Base-by-base conservation (phyloP, 345 rosid genomes). In the Euclidium syriacum region DNA sequence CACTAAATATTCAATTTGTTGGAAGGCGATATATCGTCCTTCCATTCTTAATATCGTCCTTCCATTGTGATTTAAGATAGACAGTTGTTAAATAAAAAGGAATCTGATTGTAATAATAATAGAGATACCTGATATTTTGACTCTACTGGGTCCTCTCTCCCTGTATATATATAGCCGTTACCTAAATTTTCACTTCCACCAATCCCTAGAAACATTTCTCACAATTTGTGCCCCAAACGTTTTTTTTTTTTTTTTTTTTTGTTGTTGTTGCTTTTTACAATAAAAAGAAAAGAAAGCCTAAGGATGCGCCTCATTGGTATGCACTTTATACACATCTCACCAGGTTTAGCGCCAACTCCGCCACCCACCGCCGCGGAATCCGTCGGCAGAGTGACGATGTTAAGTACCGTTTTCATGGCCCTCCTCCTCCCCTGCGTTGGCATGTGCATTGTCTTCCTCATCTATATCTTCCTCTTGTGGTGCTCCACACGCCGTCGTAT, bases 381-480 rank as follows among this genome's bases (percentile, higher is more conserved):
- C n/a, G 9, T 15, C 30, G 2, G 50, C 20, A 23, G 50, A 32
- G 68, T 51, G 24, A 41, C 36, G 42, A 81, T 85, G 91, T 55
- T 88, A 1, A 64, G 68, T 17, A 77, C 86, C 0, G 78, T 84
- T 9, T 79, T 91, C 47, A 15, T 87, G 55, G 91, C 82, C 14
- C 87, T 91, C 4, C 84, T 81, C n/a, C 67, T 88, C 6, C 91
- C 96, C 0, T 80, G 84, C 27, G 77, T 82, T 0, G 95, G 94
- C 57, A 81, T 84, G 86, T 77, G 87, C 58, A 73, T 73, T 0
- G 67, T 84, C 11, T 80, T 91, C 59, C 19, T 83, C 39, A 64
- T 91, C 36, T 85, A 85, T 53, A 42, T 88, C 23, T 80, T 79
- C 43, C 79, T 85, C 52, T 52, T 91, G n/a, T 75, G 82, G 86